Evolutionary conservation across 2,329 filamentous ascomycete species (phyloP), one percentile per base, ranked within the genome.

Genomic region (Verticillium albo-atrum): DNA sequence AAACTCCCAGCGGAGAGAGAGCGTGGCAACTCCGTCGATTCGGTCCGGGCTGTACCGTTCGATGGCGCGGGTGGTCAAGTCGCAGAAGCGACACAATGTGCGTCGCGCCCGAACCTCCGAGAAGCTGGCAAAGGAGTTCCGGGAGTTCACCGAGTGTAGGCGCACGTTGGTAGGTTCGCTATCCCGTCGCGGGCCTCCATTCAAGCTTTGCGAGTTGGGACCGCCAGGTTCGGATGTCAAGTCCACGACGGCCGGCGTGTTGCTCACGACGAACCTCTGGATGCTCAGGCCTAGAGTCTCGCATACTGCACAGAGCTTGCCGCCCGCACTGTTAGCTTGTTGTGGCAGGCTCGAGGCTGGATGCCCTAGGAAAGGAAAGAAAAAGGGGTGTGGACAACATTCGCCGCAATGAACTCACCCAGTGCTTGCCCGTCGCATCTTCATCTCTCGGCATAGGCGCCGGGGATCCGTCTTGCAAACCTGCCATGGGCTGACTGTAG

Each of bases 1-100:
- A 5, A 60, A 57, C 27, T 60, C 55, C 58, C 58, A 60, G 55
- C 58, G 57, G 58, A 60, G 30, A 15, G 34, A 57, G 51, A 54
- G 57, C 20, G 20, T 47, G 14, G 58, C 58, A 30, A 5, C 28
- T 30, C 28, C 28, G 28, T 3, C 6, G 28, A 14, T 57, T 35
- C 15, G 56, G 32, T 20, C 35, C 28, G n/a, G 17, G 20, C n/a
- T 57, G 42, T 9, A 47, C 54, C 6, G 26, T 12, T 17, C 47
- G 50, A 20, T 32, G 30, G 17, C 54, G 28, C n/a, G 30, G 14
- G 7, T 60, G 55, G 3, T 15, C 54, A 4, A 60, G 27, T 6
- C 58, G 55, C 58, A 60, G 23, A 60, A 20, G 23, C 30, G 23
- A 27, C 58, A 60, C 5, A 20, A 2, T 9, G 30, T 17, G 9